phyloP scores from a whole-genome alignment of 192 early-diverging fungal genomes.

The Pilaira anomala region DNA sequence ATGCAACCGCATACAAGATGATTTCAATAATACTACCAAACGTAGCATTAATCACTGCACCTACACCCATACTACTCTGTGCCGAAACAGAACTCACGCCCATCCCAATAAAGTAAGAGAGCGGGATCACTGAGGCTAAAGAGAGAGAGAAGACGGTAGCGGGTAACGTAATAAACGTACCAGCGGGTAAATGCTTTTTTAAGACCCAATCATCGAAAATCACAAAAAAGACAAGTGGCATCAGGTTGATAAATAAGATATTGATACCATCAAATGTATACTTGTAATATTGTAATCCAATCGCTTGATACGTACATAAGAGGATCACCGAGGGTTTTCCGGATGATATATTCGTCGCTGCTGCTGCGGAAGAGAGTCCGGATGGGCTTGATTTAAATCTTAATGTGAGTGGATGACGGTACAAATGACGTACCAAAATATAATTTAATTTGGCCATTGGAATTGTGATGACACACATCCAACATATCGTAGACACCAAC shows the following conservation, averaged over 20 bases:
- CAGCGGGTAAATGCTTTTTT: slow-evolving; percentile 47
- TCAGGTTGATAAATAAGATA: slow-evolving; percentile 92
- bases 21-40: slow-evolving; percentile 97
- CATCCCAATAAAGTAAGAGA: slow-evolving; percentile 97
- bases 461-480: slow-evolving; percentile 82
- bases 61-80: slow-evolving; percentile 88
- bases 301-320: slow-evolving; percentile 83
- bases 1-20: slow-evolving; percentile 86
- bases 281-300: slow-evolving; percentile 95
- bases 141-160: slow-evolving; percentile 66
- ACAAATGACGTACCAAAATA: slow-evolving; percentile 73
- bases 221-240: slow-evolving; percentile 79
- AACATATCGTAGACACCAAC: slow-evolving; percentile 72
- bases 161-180: slow-evolving; percentile 51
- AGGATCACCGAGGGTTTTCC: slow-evolving; percentile 58
- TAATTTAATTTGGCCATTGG: slow-evolving; percentile 95
- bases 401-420: slow-evolving; percentile 72
- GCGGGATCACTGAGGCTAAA: slow-evolving; percentile 81
- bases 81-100: slow-evolving; percentile 96
- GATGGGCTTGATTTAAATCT: slow-evolving; percentile 62
- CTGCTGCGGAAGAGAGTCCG: slow-evolving; percentile 25
- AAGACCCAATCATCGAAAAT: slow-evolving; percentile 79
- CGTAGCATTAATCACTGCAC: slow-evolving; percentile 95
- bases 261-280: slow-evolving; percentile 96
- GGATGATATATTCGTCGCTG: slow-evolving; percentile 4